phyloP scores from a whole-genome alignment of 768 basidiomycete genomes.

The Xerocomus spinulosus region DNA sequence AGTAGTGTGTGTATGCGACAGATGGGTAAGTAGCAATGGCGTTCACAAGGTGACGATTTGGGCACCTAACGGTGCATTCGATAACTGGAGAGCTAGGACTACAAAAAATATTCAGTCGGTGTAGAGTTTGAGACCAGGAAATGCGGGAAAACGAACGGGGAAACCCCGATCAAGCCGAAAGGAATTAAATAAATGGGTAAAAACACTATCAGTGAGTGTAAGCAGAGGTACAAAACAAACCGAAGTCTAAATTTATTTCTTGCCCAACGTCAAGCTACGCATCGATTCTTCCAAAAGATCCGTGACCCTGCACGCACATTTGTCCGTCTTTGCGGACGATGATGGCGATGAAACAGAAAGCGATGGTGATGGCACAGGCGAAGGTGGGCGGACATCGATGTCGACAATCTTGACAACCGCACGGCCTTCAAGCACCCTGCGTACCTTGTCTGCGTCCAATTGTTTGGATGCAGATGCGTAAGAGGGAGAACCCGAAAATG shows the following conservation, averaged over 20 bases:
- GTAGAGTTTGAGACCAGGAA: slow-evolving; percentile 1
- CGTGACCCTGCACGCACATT: slow-evolving; percentile 26
- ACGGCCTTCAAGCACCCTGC: slow-evolving; percentile 75
- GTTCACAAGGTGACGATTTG: neutral
- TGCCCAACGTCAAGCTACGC: slow-evolving; percentile 57
- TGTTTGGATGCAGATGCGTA: slow-evolving; percentile 26
- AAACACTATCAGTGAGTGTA: neutral
- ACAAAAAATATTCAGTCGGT: slow-evolving; percentile 11
- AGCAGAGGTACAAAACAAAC: neutral
- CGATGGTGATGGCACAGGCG: neutral
- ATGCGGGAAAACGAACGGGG: neutral
- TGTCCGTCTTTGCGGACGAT: slow-evolving; percentile 15
- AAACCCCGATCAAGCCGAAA: no score
- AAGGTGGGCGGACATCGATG: slow-evolving; percentile 42
- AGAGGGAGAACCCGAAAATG: slow-evolving; percentile 56
- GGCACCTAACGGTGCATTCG: slow-evolving; percentile 5
- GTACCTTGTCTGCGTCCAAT: slow-evolving; percentile 76
- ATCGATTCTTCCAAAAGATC: slow-evolving; percentile 64
- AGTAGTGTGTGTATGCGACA: slow-evolving; percentile 11
- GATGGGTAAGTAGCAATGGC: slow-evolving; percentile 9
- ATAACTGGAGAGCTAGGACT: neutral
- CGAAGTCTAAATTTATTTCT: slow-evolving; percentile 35
- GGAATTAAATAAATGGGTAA: slow-evolving; percentile 11
- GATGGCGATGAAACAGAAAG: slow-evolving; percentile 1
- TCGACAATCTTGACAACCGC: slow-evolving; percentile 79